A percentile compares a stretch with the other conserved stretches of the same genome.
Evolutionary conservation across 345 rosid species (phyloP).

Genomic region (Populus alba): DNA sequence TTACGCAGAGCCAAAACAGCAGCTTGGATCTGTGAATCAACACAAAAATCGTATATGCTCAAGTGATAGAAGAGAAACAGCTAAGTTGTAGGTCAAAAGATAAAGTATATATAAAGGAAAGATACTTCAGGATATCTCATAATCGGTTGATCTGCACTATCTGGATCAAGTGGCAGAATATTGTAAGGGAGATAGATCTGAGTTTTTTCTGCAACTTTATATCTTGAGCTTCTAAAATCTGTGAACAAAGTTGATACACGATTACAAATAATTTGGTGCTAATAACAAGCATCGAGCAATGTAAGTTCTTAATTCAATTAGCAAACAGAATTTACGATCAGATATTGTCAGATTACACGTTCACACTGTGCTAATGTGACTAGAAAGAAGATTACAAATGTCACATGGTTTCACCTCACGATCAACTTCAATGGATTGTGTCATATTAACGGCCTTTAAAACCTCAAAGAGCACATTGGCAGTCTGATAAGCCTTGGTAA

Average conservation of each 20-base stretch:
- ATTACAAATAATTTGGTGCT: slow-evolving; percentile 4
- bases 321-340: background rate
- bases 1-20: slow-evolving; percentile 89
- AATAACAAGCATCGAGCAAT: background rate
- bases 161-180: slow-evolving; percentile 98
- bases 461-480: slow-evolving; percentile 99
- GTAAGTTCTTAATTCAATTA: background rate
- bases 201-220: slow-evolving; percentile 94
- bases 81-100: slow-evolving; percentile 8
- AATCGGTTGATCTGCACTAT: slow-evolving; percentile 95
- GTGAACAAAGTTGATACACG: slow-evolving; percentile 15
- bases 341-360: background rate
- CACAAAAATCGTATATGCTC: slow-evolving; percentile 9
- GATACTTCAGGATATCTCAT: slow-evolving; percentile 94
- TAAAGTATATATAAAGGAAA: slow-evolving; percentile 11
- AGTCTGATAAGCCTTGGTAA: slow-evolving; percentile 99
- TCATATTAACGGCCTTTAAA: slow-evolving; percentile 87
- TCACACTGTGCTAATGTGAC: background rate
- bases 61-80: background rate
- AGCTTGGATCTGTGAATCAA: slow-evolving; percentile 75
- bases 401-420: slow-evolving; percentile 59
- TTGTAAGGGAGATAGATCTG: slow-evolving; percentile 87
- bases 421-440: slow-evolving; percentile 94
- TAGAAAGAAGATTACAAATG: background rate
- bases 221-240: slow-evolving; percentile 94